Evolutionary conservation across 2,329 filamentous ascomycete species (phyloP).

Genomic region (Neoarthrinium moseri): DNA sequence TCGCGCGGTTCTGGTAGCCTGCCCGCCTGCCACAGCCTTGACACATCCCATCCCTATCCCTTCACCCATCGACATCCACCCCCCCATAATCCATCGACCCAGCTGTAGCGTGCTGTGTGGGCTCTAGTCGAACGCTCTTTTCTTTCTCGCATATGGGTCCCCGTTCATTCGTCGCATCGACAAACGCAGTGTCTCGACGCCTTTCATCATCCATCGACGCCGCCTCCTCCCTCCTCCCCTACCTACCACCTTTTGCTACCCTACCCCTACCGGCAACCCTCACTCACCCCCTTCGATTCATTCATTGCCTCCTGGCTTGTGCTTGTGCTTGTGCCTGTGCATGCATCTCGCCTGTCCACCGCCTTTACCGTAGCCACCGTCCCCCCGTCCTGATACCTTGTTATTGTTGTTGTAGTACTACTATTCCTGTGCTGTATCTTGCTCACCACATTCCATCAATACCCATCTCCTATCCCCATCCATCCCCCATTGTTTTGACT

Average conservation of each 20-base stretch:
- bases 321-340: background rate
- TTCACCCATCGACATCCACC: background rate
- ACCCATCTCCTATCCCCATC: no score
- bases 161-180: slow-evolving; percentile 8
- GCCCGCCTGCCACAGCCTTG: slow-evolving; percentile 6
- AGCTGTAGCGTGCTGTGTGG: background rate
- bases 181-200: slow-evolving; percentile 6
- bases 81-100: background rate
- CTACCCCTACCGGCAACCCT: background rate
- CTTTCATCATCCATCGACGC: slow-evolving; percentile 2
- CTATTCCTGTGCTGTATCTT: slow-evolving; percentile 3
- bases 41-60: slow-evolving; percentile 1
- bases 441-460: slow-evolving; percentile 1
- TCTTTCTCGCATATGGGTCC: slow-evolving; percentile 7
- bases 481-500: slow-evolving; percentile 4
- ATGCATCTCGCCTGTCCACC: slow-evolving; percentile 5
- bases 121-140: slow-evolving; percentile 4
- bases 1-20: background rate
- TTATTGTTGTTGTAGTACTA: background rate
- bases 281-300: background rate
- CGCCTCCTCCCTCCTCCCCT: background rate
- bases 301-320: background rate
- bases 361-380: slow-evolving; percentile 5
- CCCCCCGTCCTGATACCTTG: background rate
- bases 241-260: background rate